Base-by-base conservation (phyloP, 305 asterid genomes). In the Fraxinus nigra region DNA sequence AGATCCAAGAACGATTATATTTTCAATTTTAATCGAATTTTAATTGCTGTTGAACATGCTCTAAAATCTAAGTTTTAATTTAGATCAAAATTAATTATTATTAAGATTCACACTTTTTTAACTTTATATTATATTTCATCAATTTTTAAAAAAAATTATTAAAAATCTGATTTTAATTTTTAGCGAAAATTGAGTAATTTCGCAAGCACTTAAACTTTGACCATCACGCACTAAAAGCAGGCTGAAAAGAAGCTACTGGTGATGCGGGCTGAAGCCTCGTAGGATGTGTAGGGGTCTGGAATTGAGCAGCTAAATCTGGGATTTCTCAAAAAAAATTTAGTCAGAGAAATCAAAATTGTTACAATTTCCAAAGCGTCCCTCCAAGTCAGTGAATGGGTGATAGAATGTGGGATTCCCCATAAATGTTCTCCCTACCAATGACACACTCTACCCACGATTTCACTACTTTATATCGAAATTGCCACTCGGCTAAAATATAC, bases 331-430 rank as follows among this genome's bases (percentile, higher is more conserved):
- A 3, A 11, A 13, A 0, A 3, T 46, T 14, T 3, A 13, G 56
- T 46, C 56, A 46, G 56, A 46, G 56, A 46, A 46, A 13, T 46
- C 56, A 46, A n/a, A 76, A 76, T 37, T 84, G 13, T 76, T 84
- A 67, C 89, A 82, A 86, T 81, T 86, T 73, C 89, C 87, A 28
- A 84, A 70, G 89, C 85, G 63, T 74, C 78, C 81, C 81, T 78
- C 73, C 79, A 61, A 69, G 80, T 81, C 87, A 82, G 84, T 79
- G 80, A 74, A 75, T 63, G 74, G 69, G 82, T 33, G 80, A 84
- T 65, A 82, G 89, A 87, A 87, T 85, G 89, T 84, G 86, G 80
- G 84, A 87, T 82, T 85, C 83, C 82, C 88, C 85, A 82, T 80
- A 54, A 73, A 72, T 86, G 81, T 77, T 77, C 84, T 30, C 26